These are phyloP conservation scores for Gossypium ekmanianum DNA, from an alignment of 345 rosid species.

Conservation along the genomic window DNA sequence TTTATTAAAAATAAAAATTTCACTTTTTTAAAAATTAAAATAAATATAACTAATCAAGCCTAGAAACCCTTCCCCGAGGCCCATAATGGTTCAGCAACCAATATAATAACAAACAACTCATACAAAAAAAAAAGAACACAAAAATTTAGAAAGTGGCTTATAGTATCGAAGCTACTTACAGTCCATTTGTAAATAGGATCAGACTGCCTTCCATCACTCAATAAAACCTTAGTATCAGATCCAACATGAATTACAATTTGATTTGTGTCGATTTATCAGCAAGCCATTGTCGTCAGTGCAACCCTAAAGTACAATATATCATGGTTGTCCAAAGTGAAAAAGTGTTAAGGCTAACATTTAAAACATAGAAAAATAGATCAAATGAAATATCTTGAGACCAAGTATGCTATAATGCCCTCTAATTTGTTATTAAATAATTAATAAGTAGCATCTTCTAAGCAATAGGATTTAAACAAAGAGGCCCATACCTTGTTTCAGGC, in stretches of 20 bases:
- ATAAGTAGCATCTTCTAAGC: neutral
- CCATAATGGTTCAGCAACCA: too few relatives aligned
- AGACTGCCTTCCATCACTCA: too few relatives aligned
- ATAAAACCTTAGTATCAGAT: too few relatives aligned
- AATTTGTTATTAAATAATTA: neutral
- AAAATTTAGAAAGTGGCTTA: conserved; percentile 7
- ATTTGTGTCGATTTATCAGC: too few relatives aligned
- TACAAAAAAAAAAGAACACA: too few relatives aligned
- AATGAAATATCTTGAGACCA: neutral
- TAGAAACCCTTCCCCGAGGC: too few relatives aligned
- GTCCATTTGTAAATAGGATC: too few relatives aligned
- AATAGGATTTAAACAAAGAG: neutral
- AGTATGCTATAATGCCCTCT: neutral
- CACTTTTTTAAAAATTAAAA: too few relatives aligned
- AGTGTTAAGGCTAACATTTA: conserved; percentile 13
- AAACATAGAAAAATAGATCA: conserved; percentile 4
- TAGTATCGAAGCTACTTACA: conserved; percentile 45
- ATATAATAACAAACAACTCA: too few relatives aligned
- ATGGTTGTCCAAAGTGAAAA: conserved; percentile 65
- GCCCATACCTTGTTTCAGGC: conserved; percentile 86
- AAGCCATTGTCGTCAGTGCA: conserved; percentile 16
- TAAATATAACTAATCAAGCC: too few relatives aligned
- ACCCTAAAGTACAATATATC: conserved; percentile 98
- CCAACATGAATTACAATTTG: too few relatives aligned
- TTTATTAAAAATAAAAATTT: too few relatives aligned